Conservation (phyloP, 2,329 filamentous ascomycete species). For the Nothopassalora personata region DNA sequence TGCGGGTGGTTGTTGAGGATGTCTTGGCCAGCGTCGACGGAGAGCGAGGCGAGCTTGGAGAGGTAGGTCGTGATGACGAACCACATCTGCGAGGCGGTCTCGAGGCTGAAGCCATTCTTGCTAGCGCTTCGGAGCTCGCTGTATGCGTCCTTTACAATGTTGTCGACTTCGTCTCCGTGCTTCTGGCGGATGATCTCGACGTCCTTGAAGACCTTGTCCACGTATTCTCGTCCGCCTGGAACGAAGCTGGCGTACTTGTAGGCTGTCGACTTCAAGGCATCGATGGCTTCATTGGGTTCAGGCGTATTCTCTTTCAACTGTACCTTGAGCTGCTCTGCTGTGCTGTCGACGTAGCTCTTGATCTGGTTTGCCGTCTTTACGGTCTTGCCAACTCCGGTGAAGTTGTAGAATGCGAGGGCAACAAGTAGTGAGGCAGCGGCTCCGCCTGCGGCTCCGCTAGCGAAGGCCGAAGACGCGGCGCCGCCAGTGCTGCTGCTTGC, state of each 20-base stretch:
- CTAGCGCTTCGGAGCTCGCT: conserved; percentile 56
- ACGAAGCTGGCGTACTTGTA: conserved; percentile 67
- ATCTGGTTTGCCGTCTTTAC: conserved; percentile 47
- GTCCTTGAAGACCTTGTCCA: conserved; percentile 66
- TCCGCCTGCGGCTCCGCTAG: conserved; percentile 35
- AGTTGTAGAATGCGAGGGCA: conserved; percentile 51
- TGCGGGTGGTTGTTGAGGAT: conserved; percentile 69
- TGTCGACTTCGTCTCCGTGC: conserved; percentile 64
- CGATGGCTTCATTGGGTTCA: conserved; percentile 58
- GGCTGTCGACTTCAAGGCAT: conserved; percentile 60
- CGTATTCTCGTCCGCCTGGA: conserved; percentile 63
- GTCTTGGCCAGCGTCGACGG: conserved; percentile 57
- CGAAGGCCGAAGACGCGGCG: neutral
- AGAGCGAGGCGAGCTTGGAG: conserved; percentile 55
- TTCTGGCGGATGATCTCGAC: conserved; percentile 62
- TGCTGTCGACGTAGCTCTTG: conserved; percentile 53
- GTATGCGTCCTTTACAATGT: conserved; percentile 63
- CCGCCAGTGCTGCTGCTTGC: conserved; percentile 6
- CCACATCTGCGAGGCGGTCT: conserved; percentile 58
- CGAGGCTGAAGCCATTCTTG: conserved; percentile 57
- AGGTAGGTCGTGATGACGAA: conserved; percentile 59
- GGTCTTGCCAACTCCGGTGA: conserved; percentile 38
- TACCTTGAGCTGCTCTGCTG: conserved; percentile 50
- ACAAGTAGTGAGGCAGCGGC: conserved; percentile 43
- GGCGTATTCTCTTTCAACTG: conserved; percentile 52